Percentiles rank a stretch among this genome's conserved stretches.
phyloP scores from a whole-genome alignment of 768 basidiomycete species.

The Agaricus subrufescens region DNA sequence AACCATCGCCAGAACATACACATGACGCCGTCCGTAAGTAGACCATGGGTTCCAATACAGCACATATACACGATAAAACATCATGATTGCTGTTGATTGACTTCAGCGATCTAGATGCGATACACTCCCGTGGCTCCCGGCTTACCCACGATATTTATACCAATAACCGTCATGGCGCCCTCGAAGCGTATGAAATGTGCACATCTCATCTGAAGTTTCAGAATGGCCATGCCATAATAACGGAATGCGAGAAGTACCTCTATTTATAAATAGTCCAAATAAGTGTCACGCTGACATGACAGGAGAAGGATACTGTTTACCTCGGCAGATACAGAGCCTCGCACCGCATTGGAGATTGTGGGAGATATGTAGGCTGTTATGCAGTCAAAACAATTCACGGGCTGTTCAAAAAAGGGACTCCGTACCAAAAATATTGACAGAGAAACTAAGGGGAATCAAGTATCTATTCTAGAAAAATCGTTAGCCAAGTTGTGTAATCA shows the following conservation, averaged over 20 bases:
- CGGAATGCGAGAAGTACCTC: constrained; percentile 5
- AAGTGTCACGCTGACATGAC: not conserved
- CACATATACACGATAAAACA: constrained; percentile 45
- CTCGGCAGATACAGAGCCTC: not conserved
- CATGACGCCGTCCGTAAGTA: constrained; percentile 14
- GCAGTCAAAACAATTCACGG: not conserved
- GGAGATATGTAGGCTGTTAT: constrained; percentile 36
- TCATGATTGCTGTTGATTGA: constrained; percentile 37
- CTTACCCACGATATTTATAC: constrained; percentile 42
- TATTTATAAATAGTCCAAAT: not conserved
- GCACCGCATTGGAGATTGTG: constrained; percentile 32
- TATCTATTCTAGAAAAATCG: constrained; percentile 49
- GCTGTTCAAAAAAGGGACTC: not conserved
- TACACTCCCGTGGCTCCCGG: not conserved
- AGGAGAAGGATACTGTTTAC: not conserved
- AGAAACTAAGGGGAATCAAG: constrained; percentile 57
- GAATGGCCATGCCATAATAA: not conserved
- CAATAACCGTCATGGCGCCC: constrained; percentile 43
- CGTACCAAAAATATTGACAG: constrained; percentile 47
- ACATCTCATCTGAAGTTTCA: constrained; percentile 26
- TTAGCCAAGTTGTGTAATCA: not conserved
- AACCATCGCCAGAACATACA: constrained; percentile 24
- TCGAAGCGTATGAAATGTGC: constrained; percentile 45
- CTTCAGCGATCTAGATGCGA: not conserved
- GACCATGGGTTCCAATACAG: constrained; percentile 27